Evolutionary conservation across 108 stramenopile genomes (phyloP), one percentile per base, ranked within the genome.

Genomic region (Cyclotella choctawhatcheeana): DNA sequence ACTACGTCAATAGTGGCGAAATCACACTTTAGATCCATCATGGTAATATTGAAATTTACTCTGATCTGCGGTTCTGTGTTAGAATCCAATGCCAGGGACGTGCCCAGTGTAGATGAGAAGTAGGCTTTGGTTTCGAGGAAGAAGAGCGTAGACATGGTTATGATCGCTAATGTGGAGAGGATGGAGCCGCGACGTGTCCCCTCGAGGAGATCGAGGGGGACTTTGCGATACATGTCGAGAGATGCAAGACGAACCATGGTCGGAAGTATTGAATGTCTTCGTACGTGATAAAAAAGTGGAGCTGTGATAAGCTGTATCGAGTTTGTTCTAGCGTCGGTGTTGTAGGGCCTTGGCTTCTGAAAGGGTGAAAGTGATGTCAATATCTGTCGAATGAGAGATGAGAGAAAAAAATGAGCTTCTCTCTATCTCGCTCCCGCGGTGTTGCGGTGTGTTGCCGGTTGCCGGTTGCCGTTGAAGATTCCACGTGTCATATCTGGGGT

Each of bases 41-140:
- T 91, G 64, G 96, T 95, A 14, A 97, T 89, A 58, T 97, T 94
- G 83, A 97, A 97, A 71, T 97, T 97, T 50, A 97, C 78, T 4
- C 93, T 83, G 40, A 97, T 53, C 16, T 70, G 63, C 0, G 55
- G 10, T 29, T 91, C 93, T 12, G 74, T 45, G 33, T 91, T 93
- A 53, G 69, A 75, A 69, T 97, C 97, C 55, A 98, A 65, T 12
- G 86, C 79, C 44, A 97, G 83, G 40, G 87, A 71, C 14, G 90
- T 89, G 25, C 76, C 72, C 16, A 91, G 81, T 31, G 60, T 72
- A 17, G 83, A 52, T 8, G 83, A 53, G 44, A 97, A 85, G 84
- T 88, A 98, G 18, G 90, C 92, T 20, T 60, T 67, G 26, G 97
- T 93, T 85, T 98, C 97, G 44, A 88, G 82, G 25, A 94, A 32